Percentiles rank a stretch among this genome's conserved stretches.
phyloP scores from a whole-genome alignment of 2,329 filamentous ascomycete genomes.

The Emergomyces africanus region DNA sequence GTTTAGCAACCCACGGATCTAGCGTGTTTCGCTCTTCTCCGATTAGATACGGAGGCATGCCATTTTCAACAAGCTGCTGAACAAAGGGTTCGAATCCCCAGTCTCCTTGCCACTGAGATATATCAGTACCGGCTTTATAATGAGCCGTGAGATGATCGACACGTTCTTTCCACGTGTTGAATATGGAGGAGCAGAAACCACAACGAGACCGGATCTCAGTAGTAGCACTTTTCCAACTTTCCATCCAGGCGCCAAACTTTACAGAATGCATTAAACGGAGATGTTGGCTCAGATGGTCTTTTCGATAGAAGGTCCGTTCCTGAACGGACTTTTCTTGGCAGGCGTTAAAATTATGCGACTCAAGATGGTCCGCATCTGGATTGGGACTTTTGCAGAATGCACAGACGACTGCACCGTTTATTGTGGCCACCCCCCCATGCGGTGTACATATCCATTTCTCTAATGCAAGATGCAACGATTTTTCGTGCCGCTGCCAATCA shows the following conservation, averaged over 20 bases:
- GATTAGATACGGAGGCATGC: slow-evolving; percentile 26
- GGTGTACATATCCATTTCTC: slow-evolving; percentile 51
- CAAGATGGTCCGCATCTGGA: slow-evolving; percentile 43
- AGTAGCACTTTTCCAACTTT: slow-evolving; percentile 45
- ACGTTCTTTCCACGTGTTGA: slow-evolving; percentile 33
- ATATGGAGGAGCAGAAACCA: slow-evolving; percentile 29
- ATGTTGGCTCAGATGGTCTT: slow-evolving; percentile 51
- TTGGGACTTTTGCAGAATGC: slow-evolving; percentile 46
- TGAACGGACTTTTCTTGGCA: slow-evolving; percentile 49
- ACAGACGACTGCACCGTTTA: slow-evolving; percentile 41
- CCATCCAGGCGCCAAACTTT: slow-evolving; percentile 43
- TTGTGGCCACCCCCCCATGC: slow-evolving; percentile 38
- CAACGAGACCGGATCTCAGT: slow-evolving; percentile 40
- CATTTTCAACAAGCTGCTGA: slow-evolving; percentile 24
- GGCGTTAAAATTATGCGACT: slow-evolving; percentile 45
- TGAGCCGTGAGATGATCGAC: slow-evolving; percentile 30
- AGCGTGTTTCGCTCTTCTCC: slow-evolving; percentile 21
- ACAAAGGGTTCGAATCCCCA: slow-evolving; percentile 29
- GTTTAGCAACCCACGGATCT: slow-evolving; percentile 19
- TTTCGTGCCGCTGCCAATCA: slow-evolving; percentile 48
- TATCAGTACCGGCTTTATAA: slow-evolving; percentile 26
- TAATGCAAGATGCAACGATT: slow-evolving; percentile 43
- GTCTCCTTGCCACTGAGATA: slow-evolving; percentile 29
- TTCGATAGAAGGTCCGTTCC: slow-evolving; percentile 49
- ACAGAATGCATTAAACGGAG: slow-evolving; percentile 47